These are phyloP conservation scores for Bruguiera parviflora DNA, from an alignment of 345 rosid genomes.

Conservation along the genomic window DNA sequence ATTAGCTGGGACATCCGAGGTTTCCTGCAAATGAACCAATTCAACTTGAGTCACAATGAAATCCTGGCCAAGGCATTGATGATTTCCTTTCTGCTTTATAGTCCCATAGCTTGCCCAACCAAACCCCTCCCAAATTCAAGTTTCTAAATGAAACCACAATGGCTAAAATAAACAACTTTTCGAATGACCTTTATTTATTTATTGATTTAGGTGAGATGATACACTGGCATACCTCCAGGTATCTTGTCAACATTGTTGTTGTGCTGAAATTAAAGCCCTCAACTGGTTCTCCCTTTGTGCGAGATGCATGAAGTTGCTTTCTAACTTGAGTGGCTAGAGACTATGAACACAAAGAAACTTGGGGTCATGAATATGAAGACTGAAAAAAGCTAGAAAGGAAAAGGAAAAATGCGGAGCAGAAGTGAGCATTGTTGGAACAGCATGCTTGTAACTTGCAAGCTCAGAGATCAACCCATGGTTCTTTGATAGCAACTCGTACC, in stretches of 20 bases:
- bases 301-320: constrained; percentile 77
- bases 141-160: neutral
- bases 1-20: constrained; percentile 49
- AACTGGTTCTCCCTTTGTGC: constrained; percentile 54
- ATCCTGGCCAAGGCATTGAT: no score
- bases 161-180: constrained; percentile 1
- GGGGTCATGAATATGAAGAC: neutral
- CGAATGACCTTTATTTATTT: neutral
- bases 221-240: constrained; percentile 54
- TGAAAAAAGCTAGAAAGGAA: neutral
- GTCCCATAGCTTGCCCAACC: no score
- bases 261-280: constrained; percentile 94
- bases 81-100: no score
- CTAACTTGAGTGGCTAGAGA: constrained; percentile 87
- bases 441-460: neutral
- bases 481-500: constrained; percentile 35
- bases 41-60: constrained; percentile 1
- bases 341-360: constrained; percentile 28
- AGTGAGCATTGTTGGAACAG: neutral
- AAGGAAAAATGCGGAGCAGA: neutral
- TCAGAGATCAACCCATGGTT: neutral
- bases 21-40: constrained; percentile 40
- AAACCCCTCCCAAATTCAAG: no score
- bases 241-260: constrained; percentile 57
- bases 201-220: neutral